Percentiles rank a stretch among this genome's conserved stretches.
Conservation (phyloP, 140 eudicot species). For the Bidens hawaiensis region DNA sequence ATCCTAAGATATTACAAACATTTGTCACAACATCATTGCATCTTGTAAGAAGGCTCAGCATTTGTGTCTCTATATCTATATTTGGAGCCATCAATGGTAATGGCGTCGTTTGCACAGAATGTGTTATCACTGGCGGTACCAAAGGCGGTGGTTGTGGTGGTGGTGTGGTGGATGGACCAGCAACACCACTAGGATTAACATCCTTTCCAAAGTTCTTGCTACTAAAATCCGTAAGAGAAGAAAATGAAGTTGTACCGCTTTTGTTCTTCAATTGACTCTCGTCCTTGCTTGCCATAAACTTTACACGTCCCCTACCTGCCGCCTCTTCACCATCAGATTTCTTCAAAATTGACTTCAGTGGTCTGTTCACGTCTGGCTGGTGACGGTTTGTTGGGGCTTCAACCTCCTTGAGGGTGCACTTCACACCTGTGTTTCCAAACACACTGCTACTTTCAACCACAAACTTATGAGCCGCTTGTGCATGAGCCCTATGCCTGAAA, state of each 20-base stretch:
- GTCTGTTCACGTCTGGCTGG: constrained; percentile 5
- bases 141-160: too few relatives aligned
- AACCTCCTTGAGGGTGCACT: constrained; percentile 39
- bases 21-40: constrained; percentile 66
- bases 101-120: background rate
- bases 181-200: constrained; percentile 20
- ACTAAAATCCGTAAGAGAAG: constrained; percentile 51
- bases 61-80: constrained; percentile 53
- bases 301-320: constrained; percentile 61
- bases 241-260: constrained; percentile 44
- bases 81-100: constrained; percentile 10
- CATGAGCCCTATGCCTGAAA: constrained; percentile 45
- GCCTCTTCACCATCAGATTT: constrained; percentile 62
- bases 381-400: constrained; percentile 40
- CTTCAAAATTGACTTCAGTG: constrained; percentile 62
- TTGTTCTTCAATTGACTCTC: constrained; percentile 46
- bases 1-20: constrained; percentile 51
- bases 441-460: constrained; percentile 35
- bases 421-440: constrained; percentile 57
- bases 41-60: constrained; percentile 56
- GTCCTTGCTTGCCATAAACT: constrained; percentile 65
- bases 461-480: constrained; percentile 49
- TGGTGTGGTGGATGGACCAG: constrained; percentile 23
- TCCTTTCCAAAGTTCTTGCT: constrained; percentile 64
- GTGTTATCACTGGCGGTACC: too few relatives aligned